These are phyloP conservation scores for Podila horticola DNA, from an alignment of 192 early-diverging fungal species.

Conservation along the genomic window DNA sequence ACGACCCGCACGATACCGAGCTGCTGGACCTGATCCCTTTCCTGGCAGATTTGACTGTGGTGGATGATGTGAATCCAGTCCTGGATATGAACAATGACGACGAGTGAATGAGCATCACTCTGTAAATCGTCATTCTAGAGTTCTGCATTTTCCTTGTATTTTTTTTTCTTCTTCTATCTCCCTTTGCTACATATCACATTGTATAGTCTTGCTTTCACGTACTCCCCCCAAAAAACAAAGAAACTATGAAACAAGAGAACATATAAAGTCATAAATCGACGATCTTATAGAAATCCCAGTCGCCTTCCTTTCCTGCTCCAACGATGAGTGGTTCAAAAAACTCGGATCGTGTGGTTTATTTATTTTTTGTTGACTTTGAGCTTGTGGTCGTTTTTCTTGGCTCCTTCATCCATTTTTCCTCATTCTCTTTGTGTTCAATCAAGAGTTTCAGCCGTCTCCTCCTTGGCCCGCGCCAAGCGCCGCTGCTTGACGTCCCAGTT, in stretches of 20 bases:
- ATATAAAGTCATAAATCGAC: too few relatives aligned
- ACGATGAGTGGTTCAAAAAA: too few relatives aligned
- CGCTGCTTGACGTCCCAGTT: conserved; percentile 97
- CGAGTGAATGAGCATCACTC: conserved; percentile 31
- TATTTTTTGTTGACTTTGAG: too few relatives aligned
- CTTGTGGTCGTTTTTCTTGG: neutral
- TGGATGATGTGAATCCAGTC: conserved; percentile 88
- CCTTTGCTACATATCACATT: too few relatives aligned
- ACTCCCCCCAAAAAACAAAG: too few relatives aligned
- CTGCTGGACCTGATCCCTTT: conserved; percentile 95
- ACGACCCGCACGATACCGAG: conserved; percentile 96
- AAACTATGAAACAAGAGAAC: too few relatives aligned
- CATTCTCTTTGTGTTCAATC: too few relatives aligned
- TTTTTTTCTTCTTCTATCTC: conserved; percentile 3
- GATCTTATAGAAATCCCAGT: too few relatives aligned
- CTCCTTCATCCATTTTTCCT: conserved; percentile 11
- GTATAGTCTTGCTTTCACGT: too few relatives aligned
- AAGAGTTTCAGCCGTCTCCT: conserved; percentile 16
- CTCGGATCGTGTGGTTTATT: too few relatives aligned
- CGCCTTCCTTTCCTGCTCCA: too few relatives aligned
- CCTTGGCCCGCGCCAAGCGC: conserved; percentile 58
- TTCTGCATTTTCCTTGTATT: conserved; percentile 1
- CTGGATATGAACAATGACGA: conserved; percentile 68
- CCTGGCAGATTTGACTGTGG: conserved; percentile 88
- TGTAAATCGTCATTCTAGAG: neutral